Evolutionary conservation across 805 yeast genomes (phyloP), one percentile per base, ranked within the genome.

Genomic region (Kregervanrija fluxuum): DNA sequence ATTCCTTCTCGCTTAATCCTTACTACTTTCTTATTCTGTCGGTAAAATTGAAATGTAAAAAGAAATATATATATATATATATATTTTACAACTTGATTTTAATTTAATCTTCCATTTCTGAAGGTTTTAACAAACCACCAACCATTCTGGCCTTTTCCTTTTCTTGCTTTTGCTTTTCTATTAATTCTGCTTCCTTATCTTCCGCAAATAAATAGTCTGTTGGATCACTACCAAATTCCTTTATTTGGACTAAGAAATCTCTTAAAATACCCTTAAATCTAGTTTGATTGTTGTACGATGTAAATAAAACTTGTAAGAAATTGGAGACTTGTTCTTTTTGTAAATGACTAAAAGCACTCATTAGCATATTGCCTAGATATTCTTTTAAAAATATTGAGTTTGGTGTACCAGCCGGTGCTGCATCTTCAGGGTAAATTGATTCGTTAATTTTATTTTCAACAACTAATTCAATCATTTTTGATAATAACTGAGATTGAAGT

Each of bases 211-310:
- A 71, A 62, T 93, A 93, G 62, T 90, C 97, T 16, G 96, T 88
- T 45, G 95, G 81, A 62, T 87, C 95, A 30, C 98, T 98, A 48
- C 98, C 99, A 59, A 77, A 79, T 67, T 91, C 95, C 67, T 89
- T 90, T 64, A 91, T 86, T 70, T 93, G 98, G 37, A 93, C 95
- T 62, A 93, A 75, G 77, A 93, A 93, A 67, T 93, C 99, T 66
- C 98, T 82, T 55, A 93, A 72, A 10, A 85, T 82, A 42, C 87
- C 87, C 65, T 80, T 82, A 71, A 93, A 93, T 60, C 79, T 84
- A 50, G 65, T 62, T 48, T 80, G 81, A 56, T 87, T 93, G 47
- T 75, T 80, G 60, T 87, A 87, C 43, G 82, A 80, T 12, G 77
- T 65, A 34, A 85, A 77, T 61, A 93, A 73, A 5, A 89, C 95